Conservation (phyloP, 2,329 filamentous ascomycete genomes). For the Pseudogymnoascus sp. region DNA sequence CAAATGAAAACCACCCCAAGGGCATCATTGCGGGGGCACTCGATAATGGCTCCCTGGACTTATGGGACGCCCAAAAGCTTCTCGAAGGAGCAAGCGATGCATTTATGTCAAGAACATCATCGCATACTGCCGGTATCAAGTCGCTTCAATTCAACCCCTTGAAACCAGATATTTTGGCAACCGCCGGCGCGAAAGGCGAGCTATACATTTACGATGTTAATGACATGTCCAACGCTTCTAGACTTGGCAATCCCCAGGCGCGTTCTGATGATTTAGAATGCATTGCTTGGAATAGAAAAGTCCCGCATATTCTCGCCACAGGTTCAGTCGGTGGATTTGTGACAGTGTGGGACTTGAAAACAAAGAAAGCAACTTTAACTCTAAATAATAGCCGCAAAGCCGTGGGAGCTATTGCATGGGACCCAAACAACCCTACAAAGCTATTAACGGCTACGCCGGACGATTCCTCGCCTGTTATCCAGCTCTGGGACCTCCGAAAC, state of each 20-base stretch:
- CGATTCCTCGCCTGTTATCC: conserved; percentile 78
- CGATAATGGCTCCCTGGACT: conserved; percentile 85
- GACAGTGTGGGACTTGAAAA: conserved; percentile 97
- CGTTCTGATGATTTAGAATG: conserved; percentile 93
- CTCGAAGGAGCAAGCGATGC: conserved; percentile 55
- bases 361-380: conserved; percentile 93
- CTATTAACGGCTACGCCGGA: conserved; percentile 86
- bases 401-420: conserved; percentile 94
- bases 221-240: conserved; percentile 79
- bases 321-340: conserved; percentile 91
- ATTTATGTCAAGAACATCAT: conserved; percentile 76
- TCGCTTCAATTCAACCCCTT: conserved; percentile 93
- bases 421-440: conserved; percentile 90
- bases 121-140: conserved; percentile 89
- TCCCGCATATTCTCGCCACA: conserved; percentile 90
- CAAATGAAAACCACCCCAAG: conserved; percentile 66
- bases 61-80: conserved; percentile 80
- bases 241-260: conserved; percentile 78
- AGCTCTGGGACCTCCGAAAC: conserved; percentile 92
- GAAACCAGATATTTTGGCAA: conserved; percentile 83
- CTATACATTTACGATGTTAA: conserved; percentile 93
- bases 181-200: conserved; percentile 89
- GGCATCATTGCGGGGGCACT: conserved; percentile 93
- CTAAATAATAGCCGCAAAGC: conserved; percentile 90
- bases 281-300: conserved; percentile 97